A percentile compares a stretch with the other conserved stretches of the same genome.
These are phyloP conservation scores for Metschnikowia koreensis DNA, from an alignment of 805 yeast species.

Conservation along the genomic window DNA sequence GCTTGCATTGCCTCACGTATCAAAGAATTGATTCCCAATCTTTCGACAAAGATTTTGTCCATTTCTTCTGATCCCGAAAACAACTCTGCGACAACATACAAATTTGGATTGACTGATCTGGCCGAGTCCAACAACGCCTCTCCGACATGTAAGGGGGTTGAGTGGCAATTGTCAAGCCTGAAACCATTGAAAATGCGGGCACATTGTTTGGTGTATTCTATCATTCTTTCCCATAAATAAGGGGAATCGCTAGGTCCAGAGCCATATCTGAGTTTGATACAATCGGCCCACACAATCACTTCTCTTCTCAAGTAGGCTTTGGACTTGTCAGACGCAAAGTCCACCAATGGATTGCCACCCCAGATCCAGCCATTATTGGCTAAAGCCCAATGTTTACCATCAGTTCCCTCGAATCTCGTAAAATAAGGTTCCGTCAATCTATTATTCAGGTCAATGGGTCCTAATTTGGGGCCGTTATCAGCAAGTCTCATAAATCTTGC, in stretches of 20 bases:
- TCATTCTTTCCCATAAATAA: slow-evolving; percentile 84
- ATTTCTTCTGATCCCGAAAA: slow-evolving; percentile 89
- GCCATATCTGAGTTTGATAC: slow-evolving; percentile 91
- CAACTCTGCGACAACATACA: slow-evolving; percentile 91
- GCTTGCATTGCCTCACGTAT: slow-evolving; percentile 98
- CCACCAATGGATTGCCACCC: slow-evolving; percentile 93
- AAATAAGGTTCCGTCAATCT: slow-evolving; percentile 88
- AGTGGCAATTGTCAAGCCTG: slow-evolving; percentile 92
- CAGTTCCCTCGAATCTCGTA: slow-evolving; percentile 57
- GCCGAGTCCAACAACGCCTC: slow-evolving; percentile 86
- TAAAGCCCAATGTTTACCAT: slow-evolving; percentile 63
- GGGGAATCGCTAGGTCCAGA: slow-evolving; percentile 77
- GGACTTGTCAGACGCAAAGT: slow-evolving; percentile 80
- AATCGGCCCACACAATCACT: slow-evolving; percentile 96
- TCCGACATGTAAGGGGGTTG: slow-evolving; percentile 95
- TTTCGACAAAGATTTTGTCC: slow-evolving; percentile 87
- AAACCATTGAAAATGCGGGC: slow-evolving; percentile 83
- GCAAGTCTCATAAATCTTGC: slow-evolving; percentile 76
- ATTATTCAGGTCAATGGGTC: slow-evolving; percentile 47
- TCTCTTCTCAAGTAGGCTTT: slow-evolving; percentile 86
- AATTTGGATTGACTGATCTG: slow-evolving; percentile 74
- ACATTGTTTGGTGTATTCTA: slow-evolving; percentile 64
- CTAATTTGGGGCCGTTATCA: slow-evolving; percentile 76
- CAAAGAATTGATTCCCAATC: slow-evolving; percentile 83
- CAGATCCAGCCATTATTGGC: slow-evolving; percentile 99